These are phyloP conservation scores for Xylaria palmicola DNA, from an alignment of 495 filamentous ascomycete genomes.

Conservation along the genomic window DNA sequence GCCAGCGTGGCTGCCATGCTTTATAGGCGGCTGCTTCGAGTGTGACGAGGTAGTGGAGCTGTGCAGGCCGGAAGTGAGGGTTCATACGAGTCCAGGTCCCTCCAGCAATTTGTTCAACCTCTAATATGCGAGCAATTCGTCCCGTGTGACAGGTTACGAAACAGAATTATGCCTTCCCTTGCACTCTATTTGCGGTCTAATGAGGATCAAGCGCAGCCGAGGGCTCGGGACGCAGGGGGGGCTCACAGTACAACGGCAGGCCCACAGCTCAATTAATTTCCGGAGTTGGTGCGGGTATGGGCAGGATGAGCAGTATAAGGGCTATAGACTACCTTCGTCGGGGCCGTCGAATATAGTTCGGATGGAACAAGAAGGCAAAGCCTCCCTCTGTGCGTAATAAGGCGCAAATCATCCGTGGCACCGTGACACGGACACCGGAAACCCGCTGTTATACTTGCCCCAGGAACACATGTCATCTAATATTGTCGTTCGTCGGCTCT, in stretches of 20 bases:
- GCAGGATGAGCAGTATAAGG: too few relatives aligned
- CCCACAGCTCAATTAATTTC: neutral
- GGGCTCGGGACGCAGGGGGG: neutral
- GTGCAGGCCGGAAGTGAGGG: neutral
- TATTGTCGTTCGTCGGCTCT: too few relatives aligned
- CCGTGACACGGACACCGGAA: too few relatives aligned
- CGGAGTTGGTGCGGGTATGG: too few relatives aligned
- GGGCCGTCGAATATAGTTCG: too few relatives aligned
- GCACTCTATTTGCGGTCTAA: neutral
- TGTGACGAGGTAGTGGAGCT: neutral
- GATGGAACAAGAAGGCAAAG: too few relatives aligned
- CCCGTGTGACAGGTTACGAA: neutral
- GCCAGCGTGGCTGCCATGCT: neutral
- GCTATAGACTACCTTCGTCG: too few relatives aligned
- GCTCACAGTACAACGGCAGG: neutral
- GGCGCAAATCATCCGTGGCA: too few relatives aligned
- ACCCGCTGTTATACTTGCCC: too few relatives aligned
- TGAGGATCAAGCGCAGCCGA: neutral
- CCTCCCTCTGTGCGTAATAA: too few relatives aligned
- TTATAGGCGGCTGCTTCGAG: neutral
- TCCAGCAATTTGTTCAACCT: neutral
- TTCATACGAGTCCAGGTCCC: neutral
- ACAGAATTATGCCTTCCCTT: neutral
- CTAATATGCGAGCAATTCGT: neutral
- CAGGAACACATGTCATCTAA: too few relatives aligned